Evolutionary conservation across 2,329 filamentous ascomycete genomes (phyloP).

Genomic region (Venturia asperata): DNA sequence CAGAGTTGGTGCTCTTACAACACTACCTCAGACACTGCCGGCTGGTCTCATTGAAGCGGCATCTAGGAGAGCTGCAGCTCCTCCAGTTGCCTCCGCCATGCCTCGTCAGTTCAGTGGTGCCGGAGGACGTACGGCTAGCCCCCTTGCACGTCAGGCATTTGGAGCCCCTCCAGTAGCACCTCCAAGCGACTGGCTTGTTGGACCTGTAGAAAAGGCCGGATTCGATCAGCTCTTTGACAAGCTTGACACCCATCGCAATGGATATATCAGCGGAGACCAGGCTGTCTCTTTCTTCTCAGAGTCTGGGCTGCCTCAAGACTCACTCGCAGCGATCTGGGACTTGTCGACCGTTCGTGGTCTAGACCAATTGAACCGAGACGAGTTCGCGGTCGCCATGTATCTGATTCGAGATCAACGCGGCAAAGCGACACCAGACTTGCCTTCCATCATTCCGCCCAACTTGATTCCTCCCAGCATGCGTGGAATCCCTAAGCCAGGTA

Average conservation of each 20-base stretch:
- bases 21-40: conserved; percentile 72
- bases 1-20: conserved; percentile 74
- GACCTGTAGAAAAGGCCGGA: conserved; percentile 71
- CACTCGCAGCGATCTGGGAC: conserved; percentile 92
- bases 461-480: conserved; percentile 84
- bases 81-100: conserved; percentile 48
- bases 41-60: conserved; percentile 87
- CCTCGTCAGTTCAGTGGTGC: conserved; percentile 75
- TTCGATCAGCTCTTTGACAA: conserved; percentile 82
- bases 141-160: conserved; percentile 47
- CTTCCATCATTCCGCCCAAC: conserved; percentile 68
- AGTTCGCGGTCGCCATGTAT: conserved; percentile 97
- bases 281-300: conserved; percentile 92
- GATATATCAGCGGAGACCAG: conserved; percentile 87
- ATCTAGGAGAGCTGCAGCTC: conserved; percentile 48
- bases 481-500: conserved; percentile 42
- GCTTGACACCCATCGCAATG: conserved; percentile 72
- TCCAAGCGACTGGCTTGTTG: conserved; percentile 71
- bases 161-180: conserved; percentile 45
- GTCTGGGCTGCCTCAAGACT: conserved; percentile 81
- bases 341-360: conserved; percentile 89
- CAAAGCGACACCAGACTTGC: conserved; percentile 61
- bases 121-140: conserved; percentile 53
- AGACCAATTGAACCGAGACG: conserved; percentile 75
- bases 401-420: conserved; percentile 84